Conservation (phyloP, 2,329 filamentous ascomycete species). For the Fusarium redolens region DNA sequence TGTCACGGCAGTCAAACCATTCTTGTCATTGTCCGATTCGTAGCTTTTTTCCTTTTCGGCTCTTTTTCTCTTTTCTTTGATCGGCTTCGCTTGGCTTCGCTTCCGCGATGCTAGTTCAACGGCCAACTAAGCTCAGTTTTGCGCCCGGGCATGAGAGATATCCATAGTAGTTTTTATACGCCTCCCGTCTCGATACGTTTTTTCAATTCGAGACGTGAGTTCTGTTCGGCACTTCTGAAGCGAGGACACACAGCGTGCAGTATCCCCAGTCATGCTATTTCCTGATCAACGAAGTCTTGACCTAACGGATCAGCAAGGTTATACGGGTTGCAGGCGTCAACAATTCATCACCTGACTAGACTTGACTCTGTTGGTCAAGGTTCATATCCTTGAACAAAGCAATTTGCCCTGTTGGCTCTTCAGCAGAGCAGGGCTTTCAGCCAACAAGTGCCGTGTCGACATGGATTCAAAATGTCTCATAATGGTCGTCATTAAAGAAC, state of each 20-base stretch:
- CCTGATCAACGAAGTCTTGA: neutral
- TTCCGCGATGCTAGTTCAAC: slow-evolving; percentile 17
- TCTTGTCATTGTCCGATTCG: slow-evolving; percentile 8
- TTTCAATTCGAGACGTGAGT: slow-evolving; percentile 11
- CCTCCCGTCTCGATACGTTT: slow-evolving; percentile 25
- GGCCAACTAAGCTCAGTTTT: slow-evolving; percentile 31
- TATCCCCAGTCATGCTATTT: neutral
- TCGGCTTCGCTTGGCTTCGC: slow-evolving; percentile 16
- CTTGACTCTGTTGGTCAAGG: slow-evolving; percentile 34
- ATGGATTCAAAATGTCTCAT: slow-evolving; percentile 25
- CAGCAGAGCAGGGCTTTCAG: neutral
- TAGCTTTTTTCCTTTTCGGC: slow-evolving; percentile 2
- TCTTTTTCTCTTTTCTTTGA: slow-evolving; percentile 3
- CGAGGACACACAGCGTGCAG: slow-evolving; percentile 2
- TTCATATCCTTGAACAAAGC: neutral
- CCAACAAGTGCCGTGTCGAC: slow-evolving; percentile 32
- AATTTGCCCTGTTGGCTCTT: neutral
- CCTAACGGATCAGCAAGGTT: slow-evolving; percentile 19
- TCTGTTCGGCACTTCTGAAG: slow-evolving; percentile 28
- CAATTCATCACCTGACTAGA: slow-evolving; percentile 42
- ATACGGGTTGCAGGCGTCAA: slow-evolving; percentile 41
- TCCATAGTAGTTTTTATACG: slow-evolving; percentile 7
- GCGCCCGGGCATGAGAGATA: slow-evolving; percentile 22
- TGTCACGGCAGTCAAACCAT: slow-evolving; percentile 12
- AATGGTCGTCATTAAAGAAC: slow-evolving; percentile 3